Percentiles rank a stretch among this genome's conserved stretches.
These are phyloP conservation scores for Schizopora paradoxa DNA, from an alignment of 1,284 basidiomycete species.

Conservation along the genomic window DNA sequence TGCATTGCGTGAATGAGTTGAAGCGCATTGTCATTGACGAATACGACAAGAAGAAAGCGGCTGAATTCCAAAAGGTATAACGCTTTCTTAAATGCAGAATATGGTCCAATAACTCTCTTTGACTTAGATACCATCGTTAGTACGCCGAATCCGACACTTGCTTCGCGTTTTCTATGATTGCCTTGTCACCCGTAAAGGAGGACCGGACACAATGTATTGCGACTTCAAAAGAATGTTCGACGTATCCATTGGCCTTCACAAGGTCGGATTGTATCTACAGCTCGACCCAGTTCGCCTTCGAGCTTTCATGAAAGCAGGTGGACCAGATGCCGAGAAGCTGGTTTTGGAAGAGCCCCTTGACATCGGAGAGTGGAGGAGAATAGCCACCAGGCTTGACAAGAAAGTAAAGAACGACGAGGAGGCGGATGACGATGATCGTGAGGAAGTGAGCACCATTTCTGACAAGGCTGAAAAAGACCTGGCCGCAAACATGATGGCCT, in stretches of 20 bases:
- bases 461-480: conserved; percentile 21
- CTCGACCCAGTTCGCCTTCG: conserved; percentile 24
- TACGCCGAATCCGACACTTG: conserved; percentile 25
- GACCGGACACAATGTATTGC: conserved; percentile 24
- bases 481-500: conserved; percentile 25
- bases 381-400: conserved; percentile 16
- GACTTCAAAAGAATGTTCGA: conserved; percentile 23
- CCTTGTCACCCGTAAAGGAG: conserved; percentile 14
- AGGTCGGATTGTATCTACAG: conserved; percentile 24
- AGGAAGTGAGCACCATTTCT: conserved; percentile 18
- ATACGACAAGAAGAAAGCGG: not conserved
- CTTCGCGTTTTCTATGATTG: conserved; percentile 28
- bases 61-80: not conserved
- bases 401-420: conserved; percentile 23
- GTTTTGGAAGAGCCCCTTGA: conserved; percentile 27
- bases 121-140: conserved; percentile 21
- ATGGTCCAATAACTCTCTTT: too few relatives aligned
- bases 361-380: conserved; percentile 23
- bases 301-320: conserved; percentile 19
- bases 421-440: conserved; percentile 22
- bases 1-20: not conserved
- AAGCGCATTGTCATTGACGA: conserved; percentile 1
- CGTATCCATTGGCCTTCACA: conserved; percentile 25
- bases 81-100: not conserved
- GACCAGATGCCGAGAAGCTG: conserved; percentile 23